These are phyloP conservation scores for Colletotrichum neosansevieriae DNA, from an alignment of 2,329 filamentous ascomycete genomes.

Conservation along the genomic window DNA sequence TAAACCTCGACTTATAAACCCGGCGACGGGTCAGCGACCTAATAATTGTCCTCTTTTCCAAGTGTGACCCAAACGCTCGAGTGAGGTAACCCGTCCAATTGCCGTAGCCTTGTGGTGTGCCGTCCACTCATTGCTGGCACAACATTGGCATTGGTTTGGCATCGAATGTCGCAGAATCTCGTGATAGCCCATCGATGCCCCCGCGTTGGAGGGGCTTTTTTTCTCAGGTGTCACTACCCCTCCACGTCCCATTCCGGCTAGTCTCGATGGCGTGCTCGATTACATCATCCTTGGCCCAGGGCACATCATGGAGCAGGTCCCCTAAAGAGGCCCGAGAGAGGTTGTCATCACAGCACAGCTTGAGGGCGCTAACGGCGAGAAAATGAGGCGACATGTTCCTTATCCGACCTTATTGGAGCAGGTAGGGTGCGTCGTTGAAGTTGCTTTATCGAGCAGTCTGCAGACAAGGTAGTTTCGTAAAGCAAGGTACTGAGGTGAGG, in stretches of 20 bases:
- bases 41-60: too few species aligned
- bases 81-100: too few species aligned
- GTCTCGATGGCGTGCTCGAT: slow-evolving; percentile 39
- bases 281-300: slow-evolving; percentile 39
- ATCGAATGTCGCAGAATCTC: slow-evolving; percentile 29
- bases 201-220: slow-evolving; percentile 38
- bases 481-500: background rate
- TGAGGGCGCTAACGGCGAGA: slow-evolving; percentile 2
- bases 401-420: background rate
- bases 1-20: too few species aligned
- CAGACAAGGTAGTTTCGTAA: background rate
- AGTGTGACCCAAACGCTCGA: too few species aligned
- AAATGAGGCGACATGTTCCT: background rate
- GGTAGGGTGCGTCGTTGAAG: background rate
- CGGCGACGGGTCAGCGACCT: background rate
- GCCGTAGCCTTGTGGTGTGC: background rate
- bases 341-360: slow-evolving; percentile 1
- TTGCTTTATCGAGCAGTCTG: background rate
- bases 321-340: background rate
- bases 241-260: slow-evolving; percentile 30
- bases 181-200: slow-evolving; percentile 6
- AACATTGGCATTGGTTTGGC: background rate
- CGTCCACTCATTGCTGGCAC: background rate
- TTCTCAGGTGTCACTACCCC: slow-evolving; percentile 35
- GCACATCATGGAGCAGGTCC: slow-evolving; percentile 30